Percentiles rank a stretch among this genome's conserved stretches.
Evolutionary conservation across 2,329 filamentous ascomycete species (phyloP).

Genomic region (Diaporthe batatas): DNA sequence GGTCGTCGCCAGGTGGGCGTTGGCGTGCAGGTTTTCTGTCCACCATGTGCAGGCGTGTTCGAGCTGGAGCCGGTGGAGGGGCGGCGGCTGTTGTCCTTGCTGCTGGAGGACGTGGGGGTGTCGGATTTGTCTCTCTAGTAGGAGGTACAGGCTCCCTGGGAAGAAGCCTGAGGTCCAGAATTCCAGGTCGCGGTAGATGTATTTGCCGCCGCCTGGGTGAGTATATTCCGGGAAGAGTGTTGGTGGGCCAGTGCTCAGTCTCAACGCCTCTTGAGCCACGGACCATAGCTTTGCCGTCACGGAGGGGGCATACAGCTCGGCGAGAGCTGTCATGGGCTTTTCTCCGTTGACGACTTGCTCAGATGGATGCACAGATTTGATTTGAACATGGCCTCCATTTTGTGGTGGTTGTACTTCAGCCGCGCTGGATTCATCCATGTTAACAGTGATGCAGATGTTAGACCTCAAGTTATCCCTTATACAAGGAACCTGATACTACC

Average conservation of each 20-base stretch:
- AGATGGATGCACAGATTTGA: neutral
- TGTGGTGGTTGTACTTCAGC: neutral
- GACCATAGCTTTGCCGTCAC: constrained; percentile 15
- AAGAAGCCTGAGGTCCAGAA: constrained; percentile 66
- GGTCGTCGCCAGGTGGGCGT: constrained; percentile 52
- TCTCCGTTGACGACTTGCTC: neutral
- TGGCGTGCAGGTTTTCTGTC: constrained; percentile 54
- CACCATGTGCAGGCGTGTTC: constrained; percentile 57
- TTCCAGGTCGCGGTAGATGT: constrained; percentile 55
- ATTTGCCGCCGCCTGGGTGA: constrained; percentile 52
- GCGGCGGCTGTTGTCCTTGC: constrained; percentile 43
- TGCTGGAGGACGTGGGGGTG: constrained; percentile 32
- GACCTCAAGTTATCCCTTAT: no score
- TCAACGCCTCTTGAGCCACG: neutral
- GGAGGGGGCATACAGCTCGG: neutral
- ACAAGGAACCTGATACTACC: no score
- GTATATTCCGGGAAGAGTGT: constrained; percentile 51
- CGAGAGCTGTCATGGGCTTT: neutral
- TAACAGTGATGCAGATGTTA: neutral
- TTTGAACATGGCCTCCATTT: neutral
- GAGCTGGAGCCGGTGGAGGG: constrained; percentile 45
- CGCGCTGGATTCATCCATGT: neutral
- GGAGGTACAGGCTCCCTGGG: constrained; percentile 57
- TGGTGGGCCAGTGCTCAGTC: neutral
- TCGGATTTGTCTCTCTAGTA: constrained; percentile 53